Conservation (phyloP, 352 stramenopile genomes). For the Globisporangium iwayamae region DNA sequence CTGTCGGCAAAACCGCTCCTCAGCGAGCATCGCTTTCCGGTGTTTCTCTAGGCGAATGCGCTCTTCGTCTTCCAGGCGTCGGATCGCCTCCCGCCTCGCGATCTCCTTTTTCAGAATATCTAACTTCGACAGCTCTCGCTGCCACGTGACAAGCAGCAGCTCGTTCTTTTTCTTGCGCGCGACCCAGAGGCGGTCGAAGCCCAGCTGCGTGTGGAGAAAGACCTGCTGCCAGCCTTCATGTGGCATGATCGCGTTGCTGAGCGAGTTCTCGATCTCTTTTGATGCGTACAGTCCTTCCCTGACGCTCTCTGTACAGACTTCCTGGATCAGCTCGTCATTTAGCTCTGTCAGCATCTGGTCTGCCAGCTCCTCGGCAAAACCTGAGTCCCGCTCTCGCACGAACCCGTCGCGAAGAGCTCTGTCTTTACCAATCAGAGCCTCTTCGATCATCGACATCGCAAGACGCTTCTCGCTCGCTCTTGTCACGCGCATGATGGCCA, state of each 20-base stretch:
- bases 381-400: constrained; percentile 27
- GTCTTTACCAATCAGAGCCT: constrained; percentile 34
- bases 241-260: constrained; percentile 14
- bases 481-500: constrained; percentile 50
- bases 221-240: not conserved
- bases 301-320: constrained; percentile 27
- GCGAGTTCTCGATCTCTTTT: not conserved
- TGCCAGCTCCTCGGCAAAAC: constrained; percentile 21
- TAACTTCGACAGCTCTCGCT: constrained; percentile 42
- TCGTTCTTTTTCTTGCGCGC: constrained; percentile 33
- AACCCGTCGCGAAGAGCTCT: constrained; percentile 24
- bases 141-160: constrained; percentile 37
- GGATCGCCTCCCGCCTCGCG: constrained; percentile 44
- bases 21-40: constrained; percentile 63
- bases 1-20: constrained; percentile 51
- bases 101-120: constrained; percentile 45
- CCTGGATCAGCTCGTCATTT: constrained; percentile 16
- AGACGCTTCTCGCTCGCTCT: constrained; percentile 62
- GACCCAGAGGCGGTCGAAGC: constrained; percentile 44
- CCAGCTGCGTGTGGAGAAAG: constrained; percentile 10
- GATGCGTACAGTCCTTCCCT: constrained; percentile 16
- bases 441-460: constrained; percentile 53
- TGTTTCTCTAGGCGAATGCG: constrained; percentile 30
- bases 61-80: constrained; percentile 48
- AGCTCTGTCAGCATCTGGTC: constrained; percentile 26